Evolutionary conservation across 257 asterid species (phyloP), one percentile per base, ranked within the genome.

Genomic region (Coffea eugenioides): DNA sequence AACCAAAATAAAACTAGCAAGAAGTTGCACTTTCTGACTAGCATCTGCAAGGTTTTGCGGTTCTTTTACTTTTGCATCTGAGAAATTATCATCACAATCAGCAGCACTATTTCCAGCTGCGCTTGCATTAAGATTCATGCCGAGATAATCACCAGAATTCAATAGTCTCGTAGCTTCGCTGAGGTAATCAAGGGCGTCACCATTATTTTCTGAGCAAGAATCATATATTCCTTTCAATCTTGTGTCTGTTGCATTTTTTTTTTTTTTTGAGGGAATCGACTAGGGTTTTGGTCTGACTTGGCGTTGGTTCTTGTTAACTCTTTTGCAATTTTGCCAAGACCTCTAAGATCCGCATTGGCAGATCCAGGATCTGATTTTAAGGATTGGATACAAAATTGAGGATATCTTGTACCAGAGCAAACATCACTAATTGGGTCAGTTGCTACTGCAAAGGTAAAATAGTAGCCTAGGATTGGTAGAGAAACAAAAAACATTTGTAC

Each of bases 81-180:
- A 76, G 41, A 77, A 86, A 73, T 69, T 81, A 2, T 83, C 85
- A 20, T 73, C 81, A 27, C 93, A 90, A 0, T 82, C 77, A 4
- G 10, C 80, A 0, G 84, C 54, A 49, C 78, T 73, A 8, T 81
- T 70, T 5, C 48, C 12, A 11, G 93, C 90, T 0, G 84, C 84
- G 0, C 90, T 77, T 0, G 51, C 90, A 0, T 77, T 11, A 1
- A 64, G 18, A n/a, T 36, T 48, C 3, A 76, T 4, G 20, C 77
- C 70, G 2, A 0, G 0, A n/a, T 13, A 48, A 9, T 80, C 84
- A 4, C 1, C 6, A 0, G 43, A 13, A 0, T 8, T 81, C 1
- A 89, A 57, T 21, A 74, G 52, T 1, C 1, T 1, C 82, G 68
- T 39, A 21, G 83, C 82, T 0, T 80, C 71, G 1, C 43, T 64